Evolutionary conservation across 2,329 filamentous ascomycete genomes (phyloP), one percentile per base, ranked within the genome.

Genomic region (Monosporascus sp.): DNA sequence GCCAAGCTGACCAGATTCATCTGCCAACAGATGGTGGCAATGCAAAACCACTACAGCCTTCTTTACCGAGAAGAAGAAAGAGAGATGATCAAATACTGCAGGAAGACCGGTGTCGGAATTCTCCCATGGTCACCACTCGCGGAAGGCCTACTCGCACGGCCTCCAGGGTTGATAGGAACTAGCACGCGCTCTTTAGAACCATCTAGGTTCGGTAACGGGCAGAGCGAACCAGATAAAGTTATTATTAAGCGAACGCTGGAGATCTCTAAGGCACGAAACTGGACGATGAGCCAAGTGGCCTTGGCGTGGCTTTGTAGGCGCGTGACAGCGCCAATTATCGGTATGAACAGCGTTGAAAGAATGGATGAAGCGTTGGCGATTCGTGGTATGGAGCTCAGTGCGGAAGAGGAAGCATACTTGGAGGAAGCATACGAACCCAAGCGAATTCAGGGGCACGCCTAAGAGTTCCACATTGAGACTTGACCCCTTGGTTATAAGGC

Each of bases 11-110:
- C 38, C 9, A 31, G 27, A 31, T 11, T 31, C 9, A 31, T 5
- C 27, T 39, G 9, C 17, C 17, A n/a, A 18, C 38, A 83, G 83
- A 39, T 39, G 55, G 68, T 82, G 44, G 76, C 71, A 3, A 83
- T 84, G 80, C 79, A 83, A 58, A 80, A 81, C 53, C 70, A 76
- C 22, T 77, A 83, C 60, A 81, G 77, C 56, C 64, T 80, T 2
- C 56, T 77, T 1, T 82, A 83, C 58, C 72, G 83, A 0, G 83
- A 87, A 60, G 83, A 86, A 54, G 83, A 74, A 56, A 60, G 71
- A n/a, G 72, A 74, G 55, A 74, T 74, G 71, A 72, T 62, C 38
- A 62, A 66, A 1, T 75, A 68, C 54, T 77, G 74, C 49, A 68
- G 72, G 5, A 67, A 67, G 27, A 75, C 71, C 2, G 70, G 71